A percentile compares a stretch with the other conserved stretches of the same genome.
phyloP scores from a whole-genome alignment of 148 eudicot genomes.

The Rhododendron griersonianum region DNA sequence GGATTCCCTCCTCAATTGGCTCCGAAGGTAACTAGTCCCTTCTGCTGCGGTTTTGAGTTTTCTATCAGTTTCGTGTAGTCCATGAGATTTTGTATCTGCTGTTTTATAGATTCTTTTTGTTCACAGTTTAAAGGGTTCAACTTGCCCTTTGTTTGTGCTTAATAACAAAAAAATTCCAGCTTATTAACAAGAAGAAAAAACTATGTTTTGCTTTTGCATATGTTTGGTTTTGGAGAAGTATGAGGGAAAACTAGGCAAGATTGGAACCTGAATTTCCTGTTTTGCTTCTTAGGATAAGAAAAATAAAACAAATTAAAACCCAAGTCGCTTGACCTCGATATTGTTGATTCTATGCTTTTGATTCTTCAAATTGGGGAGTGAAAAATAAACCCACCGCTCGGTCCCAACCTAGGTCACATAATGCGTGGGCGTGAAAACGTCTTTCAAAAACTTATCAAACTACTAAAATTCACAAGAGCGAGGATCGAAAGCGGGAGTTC shows the following conservation, averaged over 20 bases:
- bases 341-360: background rate
- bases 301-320: background rate
- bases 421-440: background rate
- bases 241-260: background rate
- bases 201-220: background rate
- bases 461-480: background rate
- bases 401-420: background rate
- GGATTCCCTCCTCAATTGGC: slow-evolving; percentile 6
- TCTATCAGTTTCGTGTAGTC: background rate
- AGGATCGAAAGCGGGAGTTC: background rate
- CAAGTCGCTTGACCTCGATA: background rate
- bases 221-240: background rate
- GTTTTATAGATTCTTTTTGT: background rate
- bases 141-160: background rate
- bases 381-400: background rate
- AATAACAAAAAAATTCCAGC: background rate
- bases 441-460: background rate
- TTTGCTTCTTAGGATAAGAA: background rate
- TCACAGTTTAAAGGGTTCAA: background rate
- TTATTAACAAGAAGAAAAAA: background rate
- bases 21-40: background rate
- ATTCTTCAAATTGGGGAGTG: background rate
- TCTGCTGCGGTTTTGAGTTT: too few species aligned
- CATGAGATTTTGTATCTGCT: background rate
- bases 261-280: background rate